Evolutionary conservation across 2,329 filamentous ascomycete species (phyloP).

Genomic region (Elsinoe perseae): DNA sequence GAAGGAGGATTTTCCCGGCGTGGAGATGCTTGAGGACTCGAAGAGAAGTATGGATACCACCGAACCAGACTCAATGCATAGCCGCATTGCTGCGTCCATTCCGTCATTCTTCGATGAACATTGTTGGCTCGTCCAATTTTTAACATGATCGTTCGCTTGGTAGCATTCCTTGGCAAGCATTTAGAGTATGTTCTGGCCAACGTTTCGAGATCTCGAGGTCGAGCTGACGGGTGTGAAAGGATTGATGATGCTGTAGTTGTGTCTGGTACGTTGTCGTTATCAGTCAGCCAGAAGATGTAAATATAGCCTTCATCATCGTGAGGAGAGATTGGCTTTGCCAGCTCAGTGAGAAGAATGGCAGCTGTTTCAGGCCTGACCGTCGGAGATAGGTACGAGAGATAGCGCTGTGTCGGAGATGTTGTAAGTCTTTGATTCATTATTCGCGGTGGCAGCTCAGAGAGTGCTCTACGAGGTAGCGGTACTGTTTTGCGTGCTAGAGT

Average conservation of each 20-base stretch:
- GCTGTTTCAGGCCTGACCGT: slow-evolving; percentile 59
- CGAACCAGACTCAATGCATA: slow-evolving; percentile 81
- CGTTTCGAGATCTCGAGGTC: background rate
- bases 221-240: slow-evolving; percentile 21
- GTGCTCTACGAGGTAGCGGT: slow-evolving; percentile 9
- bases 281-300: slow-evolving; percentile 97
- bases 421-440: slow-evolving; percentile 17
- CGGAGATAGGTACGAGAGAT: slow-evolving; percentile 63
- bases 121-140: slow-evolving; percentile 66
- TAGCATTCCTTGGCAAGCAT: slow-evolving; percentile 11
- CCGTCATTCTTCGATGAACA: slow-evolving; percentile 80
- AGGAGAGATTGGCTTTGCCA: slow-evolving; percentile 65
- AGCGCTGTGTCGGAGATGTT: slow-evolving; percentile 25
- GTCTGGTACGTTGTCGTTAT: slow-evolving; percentile 51
- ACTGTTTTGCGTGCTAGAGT: slow-evolving; percentile 16
- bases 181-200: slow-evolving; percentile 22
- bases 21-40: slow-evolving; percentile 23
- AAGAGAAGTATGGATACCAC: slow-evolving; percentile 73
- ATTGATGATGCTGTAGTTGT: slow-evolving; percentile 29
- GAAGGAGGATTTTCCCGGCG: slow-evolving; percentile 19
- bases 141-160: slow-evolving; percentile 53
- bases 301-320: slow-evolving; percentile 83
- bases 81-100: slow-evolving; percentile 90
- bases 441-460: slow-evolving; percentile 1
- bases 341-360: slow-evolving; percentile 64